Base-by-base conservation (phyloP, 352 stramenopile species). In the Globisporangium perplexum region DNA sequence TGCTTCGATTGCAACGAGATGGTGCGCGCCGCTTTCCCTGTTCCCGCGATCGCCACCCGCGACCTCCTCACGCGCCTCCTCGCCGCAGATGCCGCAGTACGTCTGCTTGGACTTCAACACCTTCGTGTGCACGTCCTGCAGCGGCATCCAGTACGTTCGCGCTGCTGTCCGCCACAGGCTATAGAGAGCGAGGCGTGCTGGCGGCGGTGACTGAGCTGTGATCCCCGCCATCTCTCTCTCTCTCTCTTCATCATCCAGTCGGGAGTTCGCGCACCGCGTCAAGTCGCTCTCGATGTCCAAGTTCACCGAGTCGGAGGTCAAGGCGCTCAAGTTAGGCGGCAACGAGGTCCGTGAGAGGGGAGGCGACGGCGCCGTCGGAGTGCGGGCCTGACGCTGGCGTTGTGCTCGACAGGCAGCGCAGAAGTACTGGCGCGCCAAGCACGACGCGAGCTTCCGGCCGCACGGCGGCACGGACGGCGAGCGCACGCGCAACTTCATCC, bases 231-330 rank as follows among this genome's bases (percentile, higher is more conserved):
- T n/a, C n/a, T n/a, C n/a, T n/a, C n/a, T n/a, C n/a, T n/a, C n/a
- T n/a, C n/a, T n/a, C n/a, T n/a, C n/a, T n/a, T n/a, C n/a, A n/a
- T n/a, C 11, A 28, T 66, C 33, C 53, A 93, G 86, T 54, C 86
- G 90, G 23, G 89, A 97, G 66, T 97, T 97, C 65, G 86, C 80
- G 7, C 90, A 97, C 56, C 84, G 90, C 17, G 86, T 97, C 53
- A 97, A 97, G 64, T 96, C 86, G 53, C 94, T 97, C 62, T 96
- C 88, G 51, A 94, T 97, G 77, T 95, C 89, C 50, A 96, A 94
- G 59, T 97, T 97, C 55, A 90, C 89, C 5, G 86, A 96, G 52
- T 88, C 84, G 11, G 90, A 97, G 50, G 81, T 97, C 24, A 90
- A 90, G 53, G 93, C 86, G 53, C 83, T 95, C 48, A 90, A 93